These are phyloP conservation scores for Ophiostoma quercus DNA, from an alignment of 2,329 filamentous ascomycete species.

Conservation along the genomic window DNA sequence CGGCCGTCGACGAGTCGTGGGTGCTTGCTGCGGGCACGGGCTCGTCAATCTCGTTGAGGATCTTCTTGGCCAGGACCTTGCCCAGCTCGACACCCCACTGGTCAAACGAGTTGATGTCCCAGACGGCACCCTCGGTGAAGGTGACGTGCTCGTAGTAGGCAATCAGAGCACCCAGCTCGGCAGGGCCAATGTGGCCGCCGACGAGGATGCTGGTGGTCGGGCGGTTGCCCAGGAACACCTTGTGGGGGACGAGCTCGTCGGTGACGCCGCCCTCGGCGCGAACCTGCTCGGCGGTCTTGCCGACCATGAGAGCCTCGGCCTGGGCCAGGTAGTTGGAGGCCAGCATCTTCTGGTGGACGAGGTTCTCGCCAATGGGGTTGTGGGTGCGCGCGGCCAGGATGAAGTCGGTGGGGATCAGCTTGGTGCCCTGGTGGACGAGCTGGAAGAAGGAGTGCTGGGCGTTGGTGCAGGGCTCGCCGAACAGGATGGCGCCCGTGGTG, in stretches of 20 bases:
- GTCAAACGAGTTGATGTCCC: constrained; percentile 99
- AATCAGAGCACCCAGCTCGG: constrained; percentile 87
- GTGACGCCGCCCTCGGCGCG: constrained; percentile 64
- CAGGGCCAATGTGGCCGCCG: constrained; percentile 87
- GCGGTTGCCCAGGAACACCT: constrained; percentile 97
- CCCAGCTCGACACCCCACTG: constrained; percentile 99
- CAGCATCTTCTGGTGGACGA: constrained; percentile 92
- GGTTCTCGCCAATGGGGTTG: constrained; percentile 84
- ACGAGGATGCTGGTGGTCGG: constrained; percentile 91
- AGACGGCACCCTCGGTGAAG: constrained; percentile 94
- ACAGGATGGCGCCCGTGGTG: constrained; percentile 91
- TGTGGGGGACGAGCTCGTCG: constrained; percentile 83
- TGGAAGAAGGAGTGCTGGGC: constrained; percentile 99
- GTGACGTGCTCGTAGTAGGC: constrained; percentile 99
- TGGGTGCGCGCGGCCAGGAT: constrained; percentile 94
- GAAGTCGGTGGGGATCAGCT: constrained; percentile 97
- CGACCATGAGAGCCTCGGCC: constrained; percentile 84
- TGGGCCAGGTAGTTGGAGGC: constrained; percentile 90
- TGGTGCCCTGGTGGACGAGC: constrained; percentile 96
- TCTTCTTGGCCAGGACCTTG: constrained; percentile 92
- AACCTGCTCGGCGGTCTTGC: constrained; percentile 77
- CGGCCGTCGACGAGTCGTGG: constrained; percentile 84
- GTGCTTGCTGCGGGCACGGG: constrained; percentile 47
- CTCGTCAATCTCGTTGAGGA: constrained; percentile 77
- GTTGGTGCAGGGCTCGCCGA: constrained; percentile 97